These are phyloP conservation scores for Blastocystis sp. DNA, from an alignment of 352 stramenopile genomes.

Conservation along the genomic window DNA sequence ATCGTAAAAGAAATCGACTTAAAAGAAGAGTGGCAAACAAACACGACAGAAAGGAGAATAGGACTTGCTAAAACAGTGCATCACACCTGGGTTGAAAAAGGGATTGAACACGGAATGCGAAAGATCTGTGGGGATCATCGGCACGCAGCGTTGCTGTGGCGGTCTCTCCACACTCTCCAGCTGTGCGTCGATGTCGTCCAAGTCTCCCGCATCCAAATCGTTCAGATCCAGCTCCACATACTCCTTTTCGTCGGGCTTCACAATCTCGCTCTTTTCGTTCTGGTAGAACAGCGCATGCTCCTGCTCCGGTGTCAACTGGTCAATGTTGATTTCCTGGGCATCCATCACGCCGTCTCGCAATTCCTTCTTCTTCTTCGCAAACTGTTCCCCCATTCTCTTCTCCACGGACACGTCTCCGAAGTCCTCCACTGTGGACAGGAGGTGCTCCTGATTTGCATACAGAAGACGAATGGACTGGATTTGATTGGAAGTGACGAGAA, in stretches of 20 bases:
- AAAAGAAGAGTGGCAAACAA: background rate
- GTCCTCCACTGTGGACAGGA: background rate
- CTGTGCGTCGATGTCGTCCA: conserved; percentile 11
- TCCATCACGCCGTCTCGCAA: background rate
- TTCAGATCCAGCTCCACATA: conserved; percentile 15
- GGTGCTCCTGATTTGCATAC: background rate
- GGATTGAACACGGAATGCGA: conserved; percentile 4
- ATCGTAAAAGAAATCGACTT: too few relatives aligned
- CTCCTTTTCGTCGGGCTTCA: background rate
- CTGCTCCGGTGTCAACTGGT: conserved; percentile 12
- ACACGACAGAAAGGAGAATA: background rate
- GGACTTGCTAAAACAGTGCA: background rate
- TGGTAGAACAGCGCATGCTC: conserved; percentile 53
- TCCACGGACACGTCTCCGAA: background rate
- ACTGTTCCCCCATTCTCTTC: background rate
- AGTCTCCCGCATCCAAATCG: background rate
- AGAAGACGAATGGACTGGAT: background rate
- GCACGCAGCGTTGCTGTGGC: background rate
- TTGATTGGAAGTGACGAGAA: conserved; percentile 15
- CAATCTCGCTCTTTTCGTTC: conserved; percentile 24
- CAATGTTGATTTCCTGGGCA: background rate
- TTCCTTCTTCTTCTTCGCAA: background rate
- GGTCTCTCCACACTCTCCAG: background rate
- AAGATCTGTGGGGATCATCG: background rate
- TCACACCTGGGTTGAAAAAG: conserved; percentile 5